A percentile compares a stretch with the other conserved stretches of the same genome.
phyloP scores from a whole-genome alignment of 1,284 basidiomycete species.

The Malassezia pachydermatis region DNA sequence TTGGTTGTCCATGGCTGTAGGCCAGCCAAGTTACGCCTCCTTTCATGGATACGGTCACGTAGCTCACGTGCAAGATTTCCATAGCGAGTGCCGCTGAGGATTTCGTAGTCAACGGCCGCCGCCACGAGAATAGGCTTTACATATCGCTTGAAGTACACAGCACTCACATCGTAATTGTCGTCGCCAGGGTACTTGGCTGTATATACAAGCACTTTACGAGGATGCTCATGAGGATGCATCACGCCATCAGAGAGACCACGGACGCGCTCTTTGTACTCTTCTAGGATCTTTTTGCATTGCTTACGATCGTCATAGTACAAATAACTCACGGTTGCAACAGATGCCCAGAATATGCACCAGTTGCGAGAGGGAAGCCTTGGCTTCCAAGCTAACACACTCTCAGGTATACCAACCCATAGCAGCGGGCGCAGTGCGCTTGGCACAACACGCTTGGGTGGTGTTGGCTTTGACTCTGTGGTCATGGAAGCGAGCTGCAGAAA shows the following conservation, averaged over 20 bases:
- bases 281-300: constrained; percentile 65
- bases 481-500: too few relatives aligned
- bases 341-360: constrained; percentile 78
- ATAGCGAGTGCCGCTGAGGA: constrained; percentile 68
- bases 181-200: constrained; percentile 86
- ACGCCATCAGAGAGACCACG: constrained; percentile 63
- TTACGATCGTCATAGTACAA: constrained; percentile 74
- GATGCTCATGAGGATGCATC: constrained; percentile 59
- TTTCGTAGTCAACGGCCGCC: constrained; percentile 82
- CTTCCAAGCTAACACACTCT: constrained; percentile 50
- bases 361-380: constrained; percentile 70
- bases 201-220: constrained; percentile 75
- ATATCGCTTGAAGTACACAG: constrained; percentile 86
- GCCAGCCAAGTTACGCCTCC: constrained; percentile 52
- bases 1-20: constrained; percentile 35
- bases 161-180: constrained; percentile 73
- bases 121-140: constrained; percentile 93
- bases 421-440: constrained; percentile 42
- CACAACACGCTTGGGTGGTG: neutral
- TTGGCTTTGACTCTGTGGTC: neutral
- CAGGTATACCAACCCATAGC: constrained; percentile 51
- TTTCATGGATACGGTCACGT: constrained; percentile 61
- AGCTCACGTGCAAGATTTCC: constrained; percentile 71
- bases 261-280: constrained; percentile 70
- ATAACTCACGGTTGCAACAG: constrained; percentile 62